A percentile compares a stretch with the other conserved stretches of the same genome.
Evolutionary conservation across 1,139 yeast genomes (phyloP).

Genomic region (Yamadazyma epiphylla): DNA sequence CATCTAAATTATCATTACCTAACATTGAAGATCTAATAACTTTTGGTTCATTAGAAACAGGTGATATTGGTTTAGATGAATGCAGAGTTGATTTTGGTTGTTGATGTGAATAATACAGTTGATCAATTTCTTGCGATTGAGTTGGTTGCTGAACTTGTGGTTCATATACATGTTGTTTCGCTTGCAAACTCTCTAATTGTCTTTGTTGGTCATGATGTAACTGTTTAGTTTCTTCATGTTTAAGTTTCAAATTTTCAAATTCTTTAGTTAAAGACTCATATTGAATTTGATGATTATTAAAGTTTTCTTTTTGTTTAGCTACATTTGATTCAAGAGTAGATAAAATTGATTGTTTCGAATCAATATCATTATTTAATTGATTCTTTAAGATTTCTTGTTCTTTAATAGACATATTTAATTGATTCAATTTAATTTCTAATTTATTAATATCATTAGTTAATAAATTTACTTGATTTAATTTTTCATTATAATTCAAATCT

Average conservation of each 20-base stretch:
- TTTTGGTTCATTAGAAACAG: neutral
- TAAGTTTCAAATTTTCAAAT: slow-evolving; percentile 22
- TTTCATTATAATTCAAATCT: slow-evolving; percentile 9
- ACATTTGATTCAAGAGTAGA: slow-evolving; percentile 13
- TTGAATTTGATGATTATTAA: slow-evolving; percentile 8
- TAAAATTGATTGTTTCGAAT: slow-evolving; percentile 12
- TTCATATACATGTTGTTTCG: neutral
- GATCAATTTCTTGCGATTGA: too few species aligned
- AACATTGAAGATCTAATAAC: slow-evolving; percentile 2
- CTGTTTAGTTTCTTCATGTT: slow-evolving; percentile 17
- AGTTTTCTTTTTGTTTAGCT: slow-evolving; percentile 13
- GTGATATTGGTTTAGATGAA: neutral
- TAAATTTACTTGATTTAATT: slow-evolving; percentile 12
- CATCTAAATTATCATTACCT: slow-evolving; percentile 32
- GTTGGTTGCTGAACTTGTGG: neutral
- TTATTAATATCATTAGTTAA: slow-evolving; percentile 19
- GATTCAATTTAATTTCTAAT: slow-evolving; percentile 17
- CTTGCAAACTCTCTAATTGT: neutral
- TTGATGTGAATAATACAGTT: neutral
- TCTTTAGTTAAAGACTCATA: slow-evolving; percentile 18
- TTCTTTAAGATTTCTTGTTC: slow-evolving; percentile 21
- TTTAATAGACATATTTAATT: slow-evolving; percentile 16
- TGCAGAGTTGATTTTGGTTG: too few species aligned
- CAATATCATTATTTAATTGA: slow-evolving; percentile 18
- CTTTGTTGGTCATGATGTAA: slow-evolving; percentile 1